Percentiles rank a stretch among this genome's conserved stretches.
These are phyloP conservation scores for Boeremia lycopersici DNA, from an alignment of 2,329 filamentous ascomycete genomes.

Conservation along the genomic window DNA sequence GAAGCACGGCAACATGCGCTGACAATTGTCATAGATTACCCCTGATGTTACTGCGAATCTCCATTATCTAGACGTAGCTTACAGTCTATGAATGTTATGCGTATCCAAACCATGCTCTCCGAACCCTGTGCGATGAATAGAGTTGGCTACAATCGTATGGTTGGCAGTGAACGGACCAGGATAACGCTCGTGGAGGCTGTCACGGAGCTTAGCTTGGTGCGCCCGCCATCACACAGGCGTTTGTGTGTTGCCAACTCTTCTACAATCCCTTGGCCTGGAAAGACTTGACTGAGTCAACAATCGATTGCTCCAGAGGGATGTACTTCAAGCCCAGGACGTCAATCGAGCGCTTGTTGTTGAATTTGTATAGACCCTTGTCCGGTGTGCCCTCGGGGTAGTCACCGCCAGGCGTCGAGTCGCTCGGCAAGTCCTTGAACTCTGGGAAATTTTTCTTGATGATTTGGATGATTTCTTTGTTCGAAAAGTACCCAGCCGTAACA, in stretches of 20 bases:
- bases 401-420: slow-evolving; percentile 49
- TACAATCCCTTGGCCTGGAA: slow-evolving; percentile 61
- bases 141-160: no score
- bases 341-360: slow-evolving; percentile 62
- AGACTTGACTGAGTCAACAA: slow-evolving; percentile 68
- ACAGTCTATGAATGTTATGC: slow-evolving; percentile 16
- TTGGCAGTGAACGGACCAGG: no score
- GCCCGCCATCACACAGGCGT: no score
- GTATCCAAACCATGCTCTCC: not conserved
- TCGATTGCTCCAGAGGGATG: slow-evolving; percentile 61
- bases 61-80: slow-evolving; percentile 17
- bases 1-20: slow-evolving; percentile 14
- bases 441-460: slow-evolving; percentile 63
- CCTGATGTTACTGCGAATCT: not conserved
- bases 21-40: slow-evolving; percentile 16
- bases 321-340: slow-evolving; percentile 67
- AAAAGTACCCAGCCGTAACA: slow-evolving; percentile 63
- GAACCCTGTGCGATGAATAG: not conserved
- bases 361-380: slow-evolving; percentile 50
- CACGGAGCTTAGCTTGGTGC: no score
- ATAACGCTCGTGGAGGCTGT: no score
- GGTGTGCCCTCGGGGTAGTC: slow-evolving; percentile 54
- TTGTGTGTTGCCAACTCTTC: no score
- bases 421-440: slow-evolving; percentile 58
- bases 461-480: slow-evolving; percentile 64